Conservation (phyloP, 495 filamentous ascomycete genomes). For the Astrothelium subdiscretum region DNA sequence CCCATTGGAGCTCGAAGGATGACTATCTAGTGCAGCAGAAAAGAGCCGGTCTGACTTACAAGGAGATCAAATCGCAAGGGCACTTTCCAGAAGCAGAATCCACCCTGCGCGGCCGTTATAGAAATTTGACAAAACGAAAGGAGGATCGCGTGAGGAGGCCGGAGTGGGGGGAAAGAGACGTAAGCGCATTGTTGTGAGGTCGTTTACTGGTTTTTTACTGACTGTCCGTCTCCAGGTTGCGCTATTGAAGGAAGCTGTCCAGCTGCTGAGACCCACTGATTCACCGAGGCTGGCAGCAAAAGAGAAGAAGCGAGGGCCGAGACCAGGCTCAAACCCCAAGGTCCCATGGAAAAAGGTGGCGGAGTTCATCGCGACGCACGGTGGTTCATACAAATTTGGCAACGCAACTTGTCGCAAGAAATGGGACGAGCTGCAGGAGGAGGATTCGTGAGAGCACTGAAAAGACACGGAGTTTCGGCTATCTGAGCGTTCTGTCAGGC, state of each 20-base stretch:
- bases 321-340: too few relatives aligned
- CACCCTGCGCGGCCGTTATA: slow-evolving; percentile 68
- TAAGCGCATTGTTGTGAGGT: slow-evolving; percentile 37
- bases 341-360: slow-evolving; percentile 77
- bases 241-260: background rate
- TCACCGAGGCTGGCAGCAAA: background rate
- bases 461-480: background rate
- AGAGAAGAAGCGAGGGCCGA: background rate
- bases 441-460: background rate
- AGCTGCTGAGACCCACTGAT: background rate
- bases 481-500: background rate
- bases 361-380: slow-evolving; percentile 55
- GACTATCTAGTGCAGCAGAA: slow-evolving; percentile 53
- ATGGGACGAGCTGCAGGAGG: slow-evolving; percentile 33
- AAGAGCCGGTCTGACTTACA: slow-evolving; percentile 61
- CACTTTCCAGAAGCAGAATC: slow-evolving; percentile 71
- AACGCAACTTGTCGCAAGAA: slow-evolving; percentile 83
- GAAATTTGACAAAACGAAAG: slow-evolving; percentile 68
- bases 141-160: slow-evolving; percentile 66
- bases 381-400: slow-evolving; percentile 75
- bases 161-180: slow-evolving; percentile 63
- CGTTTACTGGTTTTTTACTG: slow-evolving; percentile 6
- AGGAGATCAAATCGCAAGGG: slow-evolving; percentile 56
- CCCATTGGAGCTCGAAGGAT: slow-evolving; percentile 22
- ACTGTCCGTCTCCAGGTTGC: slow-evolving; percentile 4